phyloP scores from a whole-genome alignment of 257 asterid species.

The Lycium barbarum region DNA sequence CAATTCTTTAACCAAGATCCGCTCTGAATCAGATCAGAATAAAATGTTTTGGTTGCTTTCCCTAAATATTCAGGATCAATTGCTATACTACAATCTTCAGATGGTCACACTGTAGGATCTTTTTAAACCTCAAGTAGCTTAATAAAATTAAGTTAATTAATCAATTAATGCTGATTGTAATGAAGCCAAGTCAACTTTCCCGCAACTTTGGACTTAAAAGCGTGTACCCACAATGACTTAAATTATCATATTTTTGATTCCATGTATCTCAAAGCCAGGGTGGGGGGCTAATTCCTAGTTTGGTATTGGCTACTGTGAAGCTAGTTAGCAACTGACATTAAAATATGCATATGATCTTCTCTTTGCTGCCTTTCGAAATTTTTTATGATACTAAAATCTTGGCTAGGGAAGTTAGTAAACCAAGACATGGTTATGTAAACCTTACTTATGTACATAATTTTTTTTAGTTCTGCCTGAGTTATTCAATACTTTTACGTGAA shows the following conservation, averaged over 20 bases:
- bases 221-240: neutral
- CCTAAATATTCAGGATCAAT: too few relatives aligned
- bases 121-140: neutral
- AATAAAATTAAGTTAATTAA: neutral
- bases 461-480: too few relatives aligned
- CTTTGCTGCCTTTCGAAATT: too few relatives aligned
- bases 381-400: too few relatives aligned
- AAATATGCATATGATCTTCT: neutral
- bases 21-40: too few relatives aligned
- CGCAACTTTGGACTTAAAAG: neutral
- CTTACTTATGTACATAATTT: neutral
- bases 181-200: constrained; percentile 18
- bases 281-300: too few relatives aligned
- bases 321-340: too few relatives aligned
- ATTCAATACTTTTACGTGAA: neutral
- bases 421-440: neutral
- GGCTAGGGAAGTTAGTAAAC: neutral
- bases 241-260: neutral
- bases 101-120: too few relatives aligned
- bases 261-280: too few relatives aligned
- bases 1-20: too few relatives aligned
- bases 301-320: neutral
- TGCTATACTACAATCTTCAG: too few relatives aligned
- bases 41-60: too few relatives aligned
- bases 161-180: neutral